Evolutionary conservation across 768 basidiomycete species (phyloP), one percentile per base, ranked within the genome.

Genomic region (Phallus indusiatus): DNA sequence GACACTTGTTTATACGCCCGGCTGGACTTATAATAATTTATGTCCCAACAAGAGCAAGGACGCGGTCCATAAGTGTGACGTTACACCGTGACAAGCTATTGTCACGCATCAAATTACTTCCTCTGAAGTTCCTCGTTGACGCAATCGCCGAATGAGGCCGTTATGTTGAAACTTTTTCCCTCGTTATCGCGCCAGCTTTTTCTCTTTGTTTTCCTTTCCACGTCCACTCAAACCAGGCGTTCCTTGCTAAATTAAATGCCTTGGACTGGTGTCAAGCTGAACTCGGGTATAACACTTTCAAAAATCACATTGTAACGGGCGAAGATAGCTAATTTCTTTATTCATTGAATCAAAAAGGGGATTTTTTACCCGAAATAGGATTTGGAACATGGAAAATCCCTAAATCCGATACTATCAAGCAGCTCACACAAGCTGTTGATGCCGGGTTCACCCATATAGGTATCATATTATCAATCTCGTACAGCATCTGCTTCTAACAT

Each of bases 311-410:
- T 7, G 7, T 28, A 28, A 28, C 28, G 28, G 28, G 7, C 28
- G 28, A 7, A 28, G 28, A 28, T 2, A 28, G 28, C 28, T 28
- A 7, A 28, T 28, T 35, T 36, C 18, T 8, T 24, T 28, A 54
- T 21, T 51, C n/a, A 10, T 28, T 11, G 10, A 35, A 11, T 48
- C 56, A n/a, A n/a, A n/a, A n/a, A 83, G 80, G 81, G 5, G 69
- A 74, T 53, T 64, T 60, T 24, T 75, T 71, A 71, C 83, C 67
- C 73, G 75, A 60, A 75, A 67, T 87, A 49, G 84, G 76, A 62
- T 84, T 82, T 64, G 85, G 84, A 33, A 85, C 85, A 2, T 85
- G 83, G 81, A 81, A 74, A 47, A 62, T 82, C n/a, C 82, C 82
- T 1, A 79, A 80, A 42, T 84, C 83, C 0, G 76, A 80, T 60